A percentile compares a stretch with the other conserved stretches of the same genome.
These are phyloP conservation scores for Trichoderma parareesei DNA, from an alignment of 495 filamentous ascomycete genomes.

Conservation along the genomic window DNA sequence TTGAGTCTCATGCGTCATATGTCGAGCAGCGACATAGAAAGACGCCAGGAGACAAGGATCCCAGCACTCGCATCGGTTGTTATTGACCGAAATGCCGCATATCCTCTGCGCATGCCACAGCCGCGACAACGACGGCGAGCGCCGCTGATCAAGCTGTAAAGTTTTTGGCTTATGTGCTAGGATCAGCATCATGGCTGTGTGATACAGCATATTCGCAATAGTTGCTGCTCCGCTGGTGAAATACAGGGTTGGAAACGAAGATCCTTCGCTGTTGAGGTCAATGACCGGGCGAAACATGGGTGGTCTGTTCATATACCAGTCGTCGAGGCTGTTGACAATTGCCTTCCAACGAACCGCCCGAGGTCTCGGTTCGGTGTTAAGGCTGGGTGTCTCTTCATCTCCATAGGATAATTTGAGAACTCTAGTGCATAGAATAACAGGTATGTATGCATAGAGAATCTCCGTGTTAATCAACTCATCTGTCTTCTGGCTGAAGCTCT, in stretches of 20 bases:
- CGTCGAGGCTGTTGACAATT: background rate
- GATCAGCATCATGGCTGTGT: slow-evolving; percentile 26
- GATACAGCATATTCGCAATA: slow-evolving; percentile 12
- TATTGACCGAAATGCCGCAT: slow-evolving; percentile 12
- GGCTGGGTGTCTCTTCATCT: background rate
- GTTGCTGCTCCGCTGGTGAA: slow-evolving; percentile 11
- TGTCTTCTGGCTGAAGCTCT: no score
- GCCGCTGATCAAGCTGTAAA: slow-evolving; percentile 3
- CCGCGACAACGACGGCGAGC: slow-evolving; percentile 3
- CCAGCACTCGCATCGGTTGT: slow-evolving; percentile 13
- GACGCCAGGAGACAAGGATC: slow-evolving; percentile 11
- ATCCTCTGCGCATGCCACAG: slow-evolving; percentile 13
- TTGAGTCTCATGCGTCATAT: slow-evolving; percentile 13
- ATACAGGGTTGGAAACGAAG: slow-evolving; percentile 6
- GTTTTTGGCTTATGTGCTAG: slow-evolving; percentile 11
- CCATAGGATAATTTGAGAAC: background rate
- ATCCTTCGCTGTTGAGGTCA: background rate
- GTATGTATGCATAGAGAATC: background rate
- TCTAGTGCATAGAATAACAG: slow-evolving; percentile 11
- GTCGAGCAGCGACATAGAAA: slow-evolving; percentile 5
- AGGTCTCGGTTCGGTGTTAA: background rate
- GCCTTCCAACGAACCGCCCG: slow-evolving; percentile 3
- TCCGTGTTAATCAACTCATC: background rate
- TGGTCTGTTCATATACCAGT: slow-evolving; percentile 8
- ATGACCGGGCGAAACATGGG: background rate